Evolutionary conservation across 139 green algal genomes (phyloP).

Genomic region (Closterium sp.): DNA sequence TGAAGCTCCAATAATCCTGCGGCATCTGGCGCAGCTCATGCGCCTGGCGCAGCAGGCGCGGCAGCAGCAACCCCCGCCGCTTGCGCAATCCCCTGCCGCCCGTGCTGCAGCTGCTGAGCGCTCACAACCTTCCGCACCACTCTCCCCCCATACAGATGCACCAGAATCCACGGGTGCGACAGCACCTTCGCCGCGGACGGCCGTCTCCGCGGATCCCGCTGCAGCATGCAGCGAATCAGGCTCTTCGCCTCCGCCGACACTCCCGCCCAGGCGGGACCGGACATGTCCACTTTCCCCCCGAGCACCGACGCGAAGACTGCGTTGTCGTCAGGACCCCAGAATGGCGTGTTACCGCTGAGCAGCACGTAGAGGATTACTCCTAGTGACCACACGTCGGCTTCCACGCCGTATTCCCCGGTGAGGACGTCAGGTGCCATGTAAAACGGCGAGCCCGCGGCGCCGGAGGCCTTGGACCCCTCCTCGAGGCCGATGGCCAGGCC

Average conservation of each 20-base stretch:
- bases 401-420: slow-evolving; percentile 20
- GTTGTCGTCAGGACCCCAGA: slow-evolving; percentile 16
- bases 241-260: slow-evolving; percentile 9
- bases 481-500: background rate
- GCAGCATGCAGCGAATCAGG: slow-evolving; percentile 11
- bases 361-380: slow-evolving; percentile 37
- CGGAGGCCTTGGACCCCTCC: background rate
- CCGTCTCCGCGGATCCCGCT: background rate
- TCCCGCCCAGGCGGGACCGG: background rate
- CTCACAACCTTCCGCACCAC: background rate
- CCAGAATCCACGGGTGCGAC: background rate
- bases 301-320: slow-evolving; percentile 20
- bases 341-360: slow-evolving; percentile 25
- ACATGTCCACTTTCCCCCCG: slow-evolving; percentile 6
- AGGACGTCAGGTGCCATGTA: slow-evolving; percentile 41
- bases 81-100: background rate
- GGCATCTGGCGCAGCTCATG: background rate
- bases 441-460: slow-evolving; percentile 13
- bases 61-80: background rate
- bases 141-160: background rate
- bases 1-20: too few species aligned
- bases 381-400: slow-evolving; percentile 34
- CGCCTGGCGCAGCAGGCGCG: background rate
- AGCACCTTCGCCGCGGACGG: background rate
- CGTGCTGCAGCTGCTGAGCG: background rate